Base-by-base conservation (phyloP, 1,139 yeast genomes). In the Scheffersomyces lignicola region DNA sequence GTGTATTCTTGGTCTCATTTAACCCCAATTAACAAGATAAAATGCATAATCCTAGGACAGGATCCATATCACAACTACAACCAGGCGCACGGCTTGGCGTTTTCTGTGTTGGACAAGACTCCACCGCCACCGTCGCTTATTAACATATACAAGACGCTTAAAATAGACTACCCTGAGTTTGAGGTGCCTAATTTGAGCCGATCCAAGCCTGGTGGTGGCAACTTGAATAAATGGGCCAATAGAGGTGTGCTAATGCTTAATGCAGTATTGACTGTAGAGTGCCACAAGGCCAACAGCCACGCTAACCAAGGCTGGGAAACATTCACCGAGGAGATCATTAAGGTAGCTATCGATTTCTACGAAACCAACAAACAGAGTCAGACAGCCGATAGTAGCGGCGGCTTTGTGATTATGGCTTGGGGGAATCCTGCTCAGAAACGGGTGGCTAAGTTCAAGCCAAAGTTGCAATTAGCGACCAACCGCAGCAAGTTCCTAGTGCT, bases 71-170 rank as follows among this genome's bases (percentile, higher is more conserved):
- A 94, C 58, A 89, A 89, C 54, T 62, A 60, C 48, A 85, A 86
- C 52, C 98, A 92, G 57, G 99, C 99, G 0, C 98, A 92, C 52
- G 99, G 99, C 0, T 66, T 92, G 18, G 97, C 98, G 4, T 92
- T 92, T 51, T 84, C 95, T 9, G 98, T 92, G 2, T 70, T 79
- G 33, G 83, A 86, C 22, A 96, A 96, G 3, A 70, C 76, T 1
- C 81, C 88, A 1, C 76, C 95, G 0, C 99, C 99, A 2, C 98
- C 99, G 1, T 88, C 97, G 2, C 67, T 92, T 43, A 70, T 78
- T 36, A 92, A 92, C 54, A 94, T 92, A 39, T 94, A 83, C 67
- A 92, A 89, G 54, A 82, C 88, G 10, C 60, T 92, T 12, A 63
- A 72, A 35, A 71, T 67, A 23, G 95, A 89, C 55, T 92, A 80